phyloP scores from a whole-genome alignment of 306 rosid genomes.

The Prunus mume region DNA sequence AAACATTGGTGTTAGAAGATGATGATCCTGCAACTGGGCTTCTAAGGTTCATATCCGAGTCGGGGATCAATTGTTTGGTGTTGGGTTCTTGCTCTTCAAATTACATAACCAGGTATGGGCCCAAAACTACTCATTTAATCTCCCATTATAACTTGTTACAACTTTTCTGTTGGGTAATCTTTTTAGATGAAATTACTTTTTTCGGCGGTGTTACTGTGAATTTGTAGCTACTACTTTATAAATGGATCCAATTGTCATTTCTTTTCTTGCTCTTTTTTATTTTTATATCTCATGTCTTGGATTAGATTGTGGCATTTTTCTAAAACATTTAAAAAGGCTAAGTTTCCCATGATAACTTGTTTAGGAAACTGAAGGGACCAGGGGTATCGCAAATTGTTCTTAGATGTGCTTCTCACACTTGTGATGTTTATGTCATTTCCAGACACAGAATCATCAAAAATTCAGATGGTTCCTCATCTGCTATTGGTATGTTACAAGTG shows the following conservation, averaged over 20 bases:
- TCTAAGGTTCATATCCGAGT: slow-evolving; percentile 53
- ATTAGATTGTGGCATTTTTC: background rate
- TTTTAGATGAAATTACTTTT: background rate
- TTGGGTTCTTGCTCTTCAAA: slow-evolving; percentile 63
- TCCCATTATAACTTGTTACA: background rate
- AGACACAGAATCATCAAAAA: slow-evolving; percentile 52
- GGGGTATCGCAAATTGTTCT: slow-evolving; percentile 61
- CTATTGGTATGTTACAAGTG: slow-evolving; percentile 45
- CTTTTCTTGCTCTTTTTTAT: background rate
- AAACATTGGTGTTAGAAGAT: slow-evolving; percentile 76
- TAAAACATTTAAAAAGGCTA: slow-evolving; percentile 1
- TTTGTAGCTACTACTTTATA: background rate
- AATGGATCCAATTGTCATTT: background rate
- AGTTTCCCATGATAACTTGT: slow-evolving; percentile 10
- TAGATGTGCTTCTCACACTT: slow-evolving; percentile 44
- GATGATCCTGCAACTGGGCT: slow-evolving; percentile 74
- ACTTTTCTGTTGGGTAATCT: background rate
- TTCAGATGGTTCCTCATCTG: slow-evolving; percentile 42
- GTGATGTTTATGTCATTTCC: slow-evolving; percentile 61
- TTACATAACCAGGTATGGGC: slow-evolving; percentile 59
- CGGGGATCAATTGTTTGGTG: slow-evolving; percentile 55
- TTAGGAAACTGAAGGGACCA: slow-evolving; percentile 81
- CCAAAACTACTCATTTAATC: slow-evolving; percentile 1
- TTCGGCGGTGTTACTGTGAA: background rate
- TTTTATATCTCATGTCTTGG: background rate